Evolutionary conservation across 164 flowering plant species (phyloP), one percentile per base, ranked within the genome.

Genomic region (Amborella trichopoda): DNA sequence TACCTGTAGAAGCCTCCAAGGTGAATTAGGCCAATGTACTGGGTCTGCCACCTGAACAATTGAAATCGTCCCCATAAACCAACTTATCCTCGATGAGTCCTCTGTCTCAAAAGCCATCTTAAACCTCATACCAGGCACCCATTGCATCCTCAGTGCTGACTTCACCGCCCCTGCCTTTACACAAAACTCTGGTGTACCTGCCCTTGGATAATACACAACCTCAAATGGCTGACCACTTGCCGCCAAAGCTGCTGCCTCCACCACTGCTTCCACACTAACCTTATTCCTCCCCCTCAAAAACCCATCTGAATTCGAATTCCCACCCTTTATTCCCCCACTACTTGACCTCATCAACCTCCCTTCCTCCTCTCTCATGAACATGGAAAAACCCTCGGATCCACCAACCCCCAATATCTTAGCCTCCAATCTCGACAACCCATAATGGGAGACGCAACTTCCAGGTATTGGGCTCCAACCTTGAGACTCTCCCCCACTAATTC

Each of bases 1-100:
- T 63, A 90, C 98, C 96, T 81, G 89, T 25, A 91, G 98, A 63
- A 80, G 85, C 43, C 96, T 72, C 98, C 98, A 91, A 0, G 95
- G 98, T 5, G 98, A 91, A 62, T 80, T 74, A 36, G 98, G 90
- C 96, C 96, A 91, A 10, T 73, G 72, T 25, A 76, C 40, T 17
- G 93, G 90, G 23, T 91, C 98, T 30, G 77, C 80, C 48, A 82
- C 89, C 56, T 78, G 95, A 66, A 73, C 93, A 44, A 78, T 68
- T 1, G 93, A 65, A 5, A 91, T 60, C 48, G 96, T 87, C 23
- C 98, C 98, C 95, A 87, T 84, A 60, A 87, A 91, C 96, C 96
- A 91, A 65, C 98, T 91, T 26, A 87, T 87, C 59, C 96, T 61
- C 0, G 95, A 83, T 11, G 96, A 84, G 58, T 87, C 99, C 72